These are phyloP conservation scores for Capsella bursapastoris DNA, from an alignment of 345 rosid species.

Conservation along the genomic window DNA sequence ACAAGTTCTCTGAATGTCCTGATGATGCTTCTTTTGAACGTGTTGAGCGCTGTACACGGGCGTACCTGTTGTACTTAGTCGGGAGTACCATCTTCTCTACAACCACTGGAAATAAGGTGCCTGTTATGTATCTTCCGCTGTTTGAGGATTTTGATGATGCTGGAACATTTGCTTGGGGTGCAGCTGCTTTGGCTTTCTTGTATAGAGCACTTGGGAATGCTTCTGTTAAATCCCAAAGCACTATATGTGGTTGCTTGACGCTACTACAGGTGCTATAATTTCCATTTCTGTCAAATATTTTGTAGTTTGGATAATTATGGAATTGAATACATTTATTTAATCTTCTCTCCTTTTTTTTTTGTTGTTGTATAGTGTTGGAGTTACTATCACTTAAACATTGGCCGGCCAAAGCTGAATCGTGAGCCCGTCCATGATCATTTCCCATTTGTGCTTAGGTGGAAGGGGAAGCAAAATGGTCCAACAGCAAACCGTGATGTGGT, in stretches of 20 bases:
- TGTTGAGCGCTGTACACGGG: conserved; percentile 74
- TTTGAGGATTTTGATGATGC: conserved; percentile 82
- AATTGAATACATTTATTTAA: neutral
- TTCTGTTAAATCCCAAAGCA: conserved; percentile 92
- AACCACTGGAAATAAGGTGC: conserved; percentile 95
- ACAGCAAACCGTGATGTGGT: conserved; percentile 88
- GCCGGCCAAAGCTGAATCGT: conserved; percentile 86
- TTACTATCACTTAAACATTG: conserved; percentile 86
- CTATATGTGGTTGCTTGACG: conserved; percentile 96
- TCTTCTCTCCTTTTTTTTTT: neutral
- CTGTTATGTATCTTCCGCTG: conserved; percentile 95
- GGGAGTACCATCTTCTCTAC: conserved; percentile 97
- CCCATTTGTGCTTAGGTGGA: conserved; percentile 91
- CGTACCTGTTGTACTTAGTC: conserved; percentile 86
- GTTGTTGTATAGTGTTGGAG: conserved; percentile 80
- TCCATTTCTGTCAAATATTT: neutral
- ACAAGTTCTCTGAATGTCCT: conserved; percentile 74
- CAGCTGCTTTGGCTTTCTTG: conserved; percentile 89
- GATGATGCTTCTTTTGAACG: conserved; percentile 64
- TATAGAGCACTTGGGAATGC: conserved; percentile 98
- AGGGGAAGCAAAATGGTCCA: conserved; percentile 96
- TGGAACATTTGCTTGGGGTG: conserved; percentile 92
- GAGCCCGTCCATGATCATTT: conserved; percentile 83
- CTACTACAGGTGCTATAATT: conserved; percentile 68
- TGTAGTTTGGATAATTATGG: neutral